Conservation (phyloP, 169 alveolate species). For the Perkinsus chesapeaki region DNA sequence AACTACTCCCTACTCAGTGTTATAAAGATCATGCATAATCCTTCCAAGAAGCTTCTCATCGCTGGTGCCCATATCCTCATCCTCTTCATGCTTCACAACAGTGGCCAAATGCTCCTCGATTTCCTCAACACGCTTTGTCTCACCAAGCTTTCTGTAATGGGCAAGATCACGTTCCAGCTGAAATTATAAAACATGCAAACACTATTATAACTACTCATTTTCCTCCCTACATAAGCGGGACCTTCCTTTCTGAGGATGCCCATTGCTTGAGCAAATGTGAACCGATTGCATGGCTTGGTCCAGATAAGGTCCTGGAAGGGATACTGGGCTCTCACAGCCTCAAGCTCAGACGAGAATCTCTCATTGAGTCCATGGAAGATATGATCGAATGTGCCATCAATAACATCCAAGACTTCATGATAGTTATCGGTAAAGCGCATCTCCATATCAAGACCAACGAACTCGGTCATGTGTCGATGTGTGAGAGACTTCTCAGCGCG, state of each 20-base stretch:
- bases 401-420: slow-evolving; percentile 87
- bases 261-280: slow-evolving; percentile 77
- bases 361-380: slow-evolving; percentile 72
- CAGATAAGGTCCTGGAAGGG: slow-evolving; percentile 72
- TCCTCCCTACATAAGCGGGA: neutral
- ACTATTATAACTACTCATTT: neutral
- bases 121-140: neutral
- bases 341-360: slow-evolving; percentile 67
- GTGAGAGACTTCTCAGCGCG: slow-evolving; percentile 98
- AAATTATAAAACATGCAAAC: neutral
- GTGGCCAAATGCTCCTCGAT: neutral
- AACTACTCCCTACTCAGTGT: slow-evolving; percentile 87
- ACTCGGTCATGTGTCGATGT: slow-evolving; percentile 98
- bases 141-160: neutral
- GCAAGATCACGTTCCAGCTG: neutral
- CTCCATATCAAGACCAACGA: slow-evolving; percentile 95
- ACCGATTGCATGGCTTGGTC: slow-evolving; percentile 52
- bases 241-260: slow-evolving; percentile 74
- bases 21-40: slow-evolving; percentile 85
- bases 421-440: slow-evolving; percentile 80
- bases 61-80: slow-evolving; percentile 80
- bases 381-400: slow-evolving; percentile 55
- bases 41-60: slow-evolving; percentile 87
- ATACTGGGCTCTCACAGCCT: slow-evolving; percentile 65
- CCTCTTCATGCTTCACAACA: slow-evolving; percentile 18